Evolutionary conservation across 345 rosid genomes (phyloP), one percentile per base, ranked within the genome.

Genomic region (Balakata baccata): DNA sequence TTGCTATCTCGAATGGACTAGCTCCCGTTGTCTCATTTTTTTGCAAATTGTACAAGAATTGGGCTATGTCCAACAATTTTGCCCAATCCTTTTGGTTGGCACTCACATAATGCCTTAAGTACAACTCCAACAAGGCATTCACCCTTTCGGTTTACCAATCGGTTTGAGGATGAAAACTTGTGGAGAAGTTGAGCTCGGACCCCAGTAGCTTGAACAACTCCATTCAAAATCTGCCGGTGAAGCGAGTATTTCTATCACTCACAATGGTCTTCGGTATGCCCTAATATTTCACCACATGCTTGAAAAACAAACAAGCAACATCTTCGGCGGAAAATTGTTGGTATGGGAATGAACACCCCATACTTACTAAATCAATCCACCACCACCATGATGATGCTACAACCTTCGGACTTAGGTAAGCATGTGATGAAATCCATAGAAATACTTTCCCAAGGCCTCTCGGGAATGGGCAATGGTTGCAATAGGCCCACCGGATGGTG

Each of bases 221-320:
- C 2, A 29, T 29, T 2, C 34, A 29, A 29, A 29, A 29, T 29
- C 1, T 0, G 1, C 58, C 17, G 7, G 5, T 60, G 11, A 6
- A 20, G 10, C 66, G 46, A 18, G 20, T 63, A 0, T 11, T 7
- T 3, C 41, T 25, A 0, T 25, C 1, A n/a, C 64, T 3, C 7
- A 10, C 7, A 60, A 60, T 60, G 7, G n/a, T 60, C 2, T 29
- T 29, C 2, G 34, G 34, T 1, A 29, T 29, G 34, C 34, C 34
- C 1, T 2, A 29, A 29, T 37, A 12, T 41, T 60, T 29, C 29
- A 25, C 6, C 13, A 60, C 11, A 12, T 1, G 1, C 13, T 9
- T 1, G 29, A 12, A 0, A 13, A 29, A 2, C 0, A 5, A 0
- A 12, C 29, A 0, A 9, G 5, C 1, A 0, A 0, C 41, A 8